phyloP scores from a whole-genome alignment of 345 rosid genomes.

The Melaleuca alternifolia region DNA sequence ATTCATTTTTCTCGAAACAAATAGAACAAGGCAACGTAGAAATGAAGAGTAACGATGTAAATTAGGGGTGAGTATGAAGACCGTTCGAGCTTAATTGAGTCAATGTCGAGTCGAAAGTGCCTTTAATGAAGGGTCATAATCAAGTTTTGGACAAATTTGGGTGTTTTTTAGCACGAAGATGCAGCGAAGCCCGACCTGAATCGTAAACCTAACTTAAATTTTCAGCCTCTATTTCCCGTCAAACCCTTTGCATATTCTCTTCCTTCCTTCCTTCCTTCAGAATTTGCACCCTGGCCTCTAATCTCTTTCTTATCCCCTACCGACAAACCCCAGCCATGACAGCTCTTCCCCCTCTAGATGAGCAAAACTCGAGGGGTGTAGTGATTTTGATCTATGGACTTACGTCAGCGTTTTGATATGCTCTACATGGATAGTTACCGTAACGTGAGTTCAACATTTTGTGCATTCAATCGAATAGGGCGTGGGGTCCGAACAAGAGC shows the following conservation, averaged over 20 bases:
- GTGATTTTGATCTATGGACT: background rate
- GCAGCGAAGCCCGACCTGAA: background rate
- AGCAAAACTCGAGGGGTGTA: background rate
- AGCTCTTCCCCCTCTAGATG: background rate
- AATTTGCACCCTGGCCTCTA: background rate
- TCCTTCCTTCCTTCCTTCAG: too few species aligned
- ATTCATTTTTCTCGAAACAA: accelerated
- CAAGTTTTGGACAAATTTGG: background rate
- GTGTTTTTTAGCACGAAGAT: too few species aligned
- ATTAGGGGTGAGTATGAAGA: background rate
- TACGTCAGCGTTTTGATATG: background rate
- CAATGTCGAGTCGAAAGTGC: background rate
- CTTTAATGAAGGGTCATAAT: background rate
- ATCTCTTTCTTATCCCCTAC: background rate
- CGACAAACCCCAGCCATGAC: background rate
- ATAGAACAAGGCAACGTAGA: accelerated
- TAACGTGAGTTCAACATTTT: background rate
- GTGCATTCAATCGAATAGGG: background rate
- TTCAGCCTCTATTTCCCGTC: background rate
- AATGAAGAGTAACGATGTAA: background rate
- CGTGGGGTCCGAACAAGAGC: background rate
- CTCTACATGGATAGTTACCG: background rate
- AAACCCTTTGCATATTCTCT: background rate
- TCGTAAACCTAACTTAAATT: background rate
- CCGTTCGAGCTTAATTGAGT: background rate